A percentile compares a stretch with the other conserved stretches of the same genome.
Conservation (phyloP, 139 green algal genomes). For the Asterochloris erici region DNA sequence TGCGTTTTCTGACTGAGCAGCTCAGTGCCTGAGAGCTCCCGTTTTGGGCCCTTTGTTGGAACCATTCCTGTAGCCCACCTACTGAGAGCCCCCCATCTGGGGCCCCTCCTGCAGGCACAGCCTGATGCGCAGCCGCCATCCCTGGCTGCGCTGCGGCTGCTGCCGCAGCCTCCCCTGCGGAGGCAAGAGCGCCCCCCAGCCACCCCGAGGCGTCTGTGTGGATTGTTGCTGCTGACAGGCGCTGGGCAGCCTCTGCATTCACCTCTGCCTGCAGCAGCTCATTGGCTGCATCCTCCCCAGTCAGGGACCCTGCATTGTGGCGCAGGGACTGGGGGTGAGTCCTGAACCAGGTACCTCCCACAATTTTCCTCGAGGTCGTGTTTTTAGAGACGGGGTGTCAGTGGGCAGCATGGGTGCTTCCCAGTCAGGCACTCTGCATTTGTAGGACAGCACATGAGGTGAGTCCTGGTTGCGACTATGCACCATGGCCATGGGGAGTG, state of each 20-base stretch:
- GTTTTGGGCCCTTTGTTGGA: too few relatives aligned
- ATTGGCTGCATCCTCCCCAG: constrained; percentile 1
- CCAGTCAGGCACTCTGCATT: too few relatives aligned
- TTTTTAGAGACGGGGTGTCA: too few relatives aligned
- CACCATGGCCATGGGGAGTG: too few relatives aligned
- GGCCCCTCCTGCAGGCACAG: constrained; percentile 3
- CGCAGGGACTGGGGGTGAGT: background rate
- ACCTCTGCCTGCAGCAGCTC: constrained; percentile 4
- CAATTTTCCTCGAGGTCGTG: too few relatives aligned
- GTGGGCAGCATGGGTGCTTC: too few relatives aligned
- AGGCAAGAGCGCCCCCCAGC: constrained; percentile 15
- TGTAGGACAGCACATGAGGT: too few relatives aligned
- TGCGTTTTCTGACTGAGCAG: too few relatives aligned
- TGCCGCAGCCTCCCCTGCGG: background rate
- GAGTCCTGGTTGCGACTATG: too few relatives aligned
- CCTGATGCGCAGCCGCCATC: background rate
- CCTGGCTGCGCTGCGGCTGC: background rate
- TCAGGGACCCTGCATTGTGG: background rate
- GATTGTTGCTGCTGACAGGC: constrained; percentile 47
- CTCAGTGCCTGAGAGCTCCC: too few relatives aligned
- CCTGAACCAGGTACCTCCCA: too few relatives aligned
- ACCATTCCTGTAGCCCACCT: background rate
- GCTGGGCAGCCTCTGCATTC: background rate
- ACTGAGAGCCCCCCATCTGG: background rate
- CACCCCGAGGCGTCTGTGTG: constrained; percentile 51